phyloP scores from a whole-genome alignment of 1,139 yeast genomes.

The Yamadazyma conglobata region DNA sequence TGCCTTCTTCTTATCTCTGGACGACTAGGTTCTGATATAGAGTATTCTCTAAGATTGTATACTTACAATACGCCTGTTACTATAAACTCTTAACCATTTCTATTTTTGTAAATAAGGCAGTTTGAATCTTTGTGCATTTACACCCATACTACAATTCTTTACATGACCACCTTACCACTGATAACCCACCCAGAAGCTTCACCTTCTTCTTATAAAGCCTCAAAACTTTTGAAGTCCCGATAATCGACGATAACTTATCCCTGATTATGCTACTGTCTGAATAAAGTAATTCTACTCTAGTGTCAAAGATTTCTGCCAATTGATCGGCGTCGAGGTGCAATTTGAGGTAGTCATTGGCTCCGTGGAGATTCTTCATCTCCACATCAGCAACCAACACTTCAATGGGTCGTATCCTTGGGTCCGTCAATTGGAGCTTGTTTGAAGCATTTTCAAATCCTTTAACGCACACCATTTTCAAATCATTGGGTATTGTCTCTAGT shows the following conservation, averaged over 20 bases:
- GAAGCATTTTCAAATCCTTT: slow-evolving; percentile 19
- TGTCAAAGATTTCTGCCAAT: slow-evolving; percentile 15
- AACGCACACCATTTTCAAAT: slow-evolving; percentile 23
- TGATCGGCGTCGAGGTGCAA: slow-evolving; percentile 17
- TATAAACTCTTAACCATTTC: too few species aligned
- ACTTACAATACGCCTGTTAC: too few species aligned
- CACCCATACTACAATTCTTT: too few species aligned
- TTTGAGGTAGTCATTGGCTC: slow-evolving; percentile 16
- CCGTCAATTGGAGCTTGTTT: slow-evolving; percentile 13
- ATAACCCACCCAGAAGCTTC: slow-evolving; percentile 4
- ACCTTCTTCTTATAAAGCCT: slow-evolving; percentile 14
- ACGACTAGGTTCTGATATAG: too few species aligned
- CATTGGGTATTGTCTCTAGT: slow-evolving; percentile 22
- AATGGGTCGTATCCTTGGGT: slow-evolving; percentile 23
- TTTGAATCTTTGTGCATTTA: too few species aligned
- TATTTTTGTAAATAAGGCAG: too few species aligned
- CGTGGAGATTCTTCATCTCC: slow-evolving; percentile 8
- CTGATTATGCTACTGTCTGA: slow-evolving; percentile 7
- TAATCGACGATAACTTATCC: not conserved
- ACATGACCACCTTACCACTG: slow-evolving; percentile 13
- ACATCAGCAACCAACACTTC: slow-evolving; percentile 21
- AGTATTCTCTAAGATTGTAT: too few species aligned
- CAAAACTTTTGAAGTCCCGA: slow-evolving; percentile 1
- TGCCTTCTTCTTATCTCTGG: too few species aligned
- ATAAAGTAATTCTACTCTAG: slow-evolving; percentile 22